Evolutionary conservation across 2,329 filamentous ascomycete species (phyloP).

Genomic region (Pestalotiopsis sp.): DNA sequence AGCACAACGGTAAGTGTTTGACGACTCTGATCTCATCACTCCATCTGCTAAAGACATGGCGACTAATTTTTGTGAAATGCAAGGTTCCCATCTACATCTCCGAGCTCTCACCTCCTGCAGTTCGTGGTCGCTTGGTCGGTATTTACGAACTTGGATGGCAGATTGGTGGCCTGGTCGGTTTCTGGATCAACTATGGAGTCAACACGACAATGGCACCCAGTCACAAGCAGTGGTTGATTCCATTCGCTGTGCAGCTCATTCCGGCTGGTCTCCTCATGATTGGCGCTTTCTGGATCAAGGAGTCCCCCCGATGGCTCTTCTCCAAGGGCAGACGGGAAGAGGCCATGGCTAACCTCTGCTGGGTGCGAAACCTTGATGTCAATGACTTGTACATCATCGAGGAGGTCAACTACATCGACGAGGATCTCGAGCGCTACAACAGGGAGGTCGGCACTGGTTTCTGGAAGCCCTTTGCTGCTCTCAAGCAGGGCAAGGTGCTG

Average conservation of each 20-base stretch:
- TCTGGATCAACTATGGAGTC: slow-evolving; percentile 68
- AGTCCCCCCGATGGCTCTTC: slow-evolving; percentile 72
- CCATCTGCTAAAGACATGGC: neutral
- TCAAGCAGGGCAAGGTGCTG: slow-evolving; percentile 57
- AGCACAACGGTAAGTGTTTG: slow-evolving; percentile 44
- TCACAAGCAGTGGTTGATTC: slow-evolving; percentile 62
- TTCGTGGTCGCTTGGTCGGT: slow-evolving; percentile 64
- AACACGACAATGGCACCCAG: slow-evolving; percentile 46
- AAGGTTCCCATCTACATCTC: slow-evolving; percentile 52
- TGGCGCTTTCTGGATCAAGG: slow-evolving; percentile 60
- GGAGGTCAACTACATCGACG: slow-evolving; percentile 70
- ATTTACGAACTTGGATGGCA: slow-evolving; percentile 69
- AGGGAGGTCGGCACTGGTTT: slow-evolving; percentile 68
- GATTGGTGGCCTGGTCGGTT: slow-evolving; percentile 62
- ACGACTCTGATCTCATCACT: neutral
- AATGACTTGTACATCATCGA: slow-evolving; percentile 69
- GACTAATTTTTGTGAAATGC: neutral
- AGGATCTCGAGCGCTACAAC: slow-evolving; percentile 65
- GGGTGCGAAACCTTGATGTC: slow-evolving; percentile 60
- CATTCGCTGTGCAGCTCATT: slow-evolving; percentile 67
- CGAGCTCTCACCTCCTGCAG: slow-evolving; percentile 60
- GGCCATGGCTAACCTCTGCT: slow-evolving; percentile 59
- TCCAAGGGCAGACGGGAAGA: slow-evolving; percentile 59
- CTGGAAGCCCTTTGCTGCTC: slow-evolving; percentile 69
- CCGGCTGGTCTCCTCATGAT: slow-evolving; percentile 63